These are phyloP conservation scores for Dendrothele bispora DNA, from an alignment of 768 basidiomycete genomes.

Conservation along the genomic window DNA sequence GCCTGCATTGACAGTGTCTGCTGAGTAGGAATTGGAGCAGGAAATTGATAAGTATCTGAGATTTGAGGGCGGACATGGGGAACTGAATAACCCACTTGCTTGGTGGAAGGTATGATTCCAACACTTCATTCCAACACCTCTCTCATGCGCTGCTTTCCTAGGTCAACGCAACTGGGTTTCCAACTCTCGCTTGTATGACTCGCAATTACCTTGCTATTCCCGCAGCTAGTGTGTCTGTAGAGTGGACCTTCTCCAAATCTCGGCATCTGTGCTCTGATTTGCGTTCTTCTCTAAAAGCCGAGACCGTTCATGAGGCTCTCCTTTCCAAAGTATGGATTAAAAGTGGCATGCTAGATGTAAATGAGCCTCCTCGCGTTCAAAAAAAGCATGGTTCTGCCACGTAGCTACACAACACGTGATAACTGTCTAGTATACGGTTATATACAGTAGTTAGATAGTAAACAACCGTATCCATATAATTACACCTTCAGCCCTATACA, in stretches of 20 bases:
- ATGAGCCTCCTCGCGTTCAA: background rate
- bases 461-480: too few relatives aligned
- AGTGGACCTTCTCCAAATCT: constrained; percentile 29
- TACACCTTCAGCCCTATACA: too few relatives aligned
- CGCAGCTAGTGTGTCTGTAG: constrained; percentile 32
- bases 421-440: too few relatives aligned
- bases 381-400: constrained; percentile 1
- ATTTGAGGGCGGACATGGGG: background rate
- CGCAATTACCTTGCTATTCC: constrained; percentile 32
- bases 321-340: background rate
- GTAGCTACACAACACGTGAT: too few relatives aligned
- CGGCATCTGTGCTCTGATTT: constrained; percentile 28
- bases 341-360: background rate
- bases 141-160: constrained; percentile 8
- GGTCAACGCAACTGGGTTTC: constrained; percentile 23
- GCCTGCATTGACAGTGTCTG: constrained; percentile 1
- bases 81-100: constrained; percentile 15
- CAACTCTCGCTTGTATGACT: constrained; percentile 27
- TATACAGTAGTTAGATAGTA: too few relatives aligned
- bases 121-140: background rate
- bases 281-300: constrained; percentile 24
- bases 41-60: constrained; percentile 19
- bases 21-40: constrained; percentile 10
- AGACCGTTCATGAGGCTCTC: constrained; percentile 12
- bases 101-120: constrained; percentile 33